Evolutionary conservation across 805 yeast species (phyloP).

Genomic region (Debaryomyces hansenii): DNA sequence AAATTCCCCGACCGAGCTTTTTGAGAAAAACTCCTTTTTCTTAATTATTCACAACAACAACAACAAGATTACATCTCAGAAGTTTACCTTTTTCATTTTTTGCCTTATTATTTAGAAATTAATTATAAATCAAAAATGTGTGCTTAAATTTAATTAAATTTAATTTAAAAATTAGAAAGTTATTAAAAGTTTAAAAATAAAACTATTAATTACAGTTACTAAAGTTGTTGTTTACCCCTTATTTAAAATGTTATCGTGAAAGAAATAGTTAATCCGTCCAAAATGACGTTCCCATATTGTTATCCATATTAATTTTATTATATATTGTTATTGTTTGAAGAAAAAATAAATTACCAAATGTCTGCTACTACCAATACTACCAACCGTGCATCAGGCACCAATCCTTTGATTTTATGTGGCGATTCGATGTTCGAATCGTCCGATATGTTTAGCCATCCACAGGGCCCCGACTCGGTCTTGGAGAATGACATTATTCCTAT

Average conservation of each 20-base stretch:
- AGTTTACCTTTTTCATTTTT: neutral
- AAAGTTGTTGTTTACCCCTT: constrained; percentile 26
- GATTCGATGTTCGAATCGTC: constrained; percentile 28
- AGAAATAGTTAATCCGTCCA: constrained; percentile 22
- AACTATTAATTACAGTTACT: constrained; percentile 16
- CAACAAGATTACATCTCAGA: constrained; percentile 6
- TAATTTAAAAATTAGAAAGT: constrained; percentile 7
- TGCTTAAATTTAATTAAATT: constrained; percentile 27
- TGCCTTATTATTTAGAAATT: constrained; percentile 5
- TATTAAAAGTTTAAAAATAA: constrained; percentile 12
- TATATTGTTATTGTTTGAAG: constrained; percentile 10
- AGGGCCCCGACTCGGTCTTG: constrained; percentile 2
- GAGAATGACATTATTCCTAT: constrained; percentile 4
- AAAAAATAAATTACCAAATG: constrained; percentile 16
- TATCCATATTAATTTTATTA: neutral
- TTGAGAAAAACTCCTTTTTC: neutral
- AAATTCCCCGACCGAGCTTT: neutral
- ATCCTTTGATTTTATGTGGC: constrained; percentile 20
- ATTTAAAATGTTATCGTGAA: constrained; percentile 35
- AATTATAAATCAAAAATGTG: constrained; percentile 25
- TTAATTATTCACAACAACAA: constrained; percentile 9
- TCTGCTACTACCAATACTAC: constrained; percentile 21
- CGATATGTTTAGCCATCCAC: constrained; percentile 18
- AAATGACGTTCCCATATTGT: constrained; percentile 26
- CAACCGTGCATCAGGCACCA: neutral